Conservation (phyloP, 1,284 basidiomycete genomes). For the Sporisorium reilianum region DNA sequence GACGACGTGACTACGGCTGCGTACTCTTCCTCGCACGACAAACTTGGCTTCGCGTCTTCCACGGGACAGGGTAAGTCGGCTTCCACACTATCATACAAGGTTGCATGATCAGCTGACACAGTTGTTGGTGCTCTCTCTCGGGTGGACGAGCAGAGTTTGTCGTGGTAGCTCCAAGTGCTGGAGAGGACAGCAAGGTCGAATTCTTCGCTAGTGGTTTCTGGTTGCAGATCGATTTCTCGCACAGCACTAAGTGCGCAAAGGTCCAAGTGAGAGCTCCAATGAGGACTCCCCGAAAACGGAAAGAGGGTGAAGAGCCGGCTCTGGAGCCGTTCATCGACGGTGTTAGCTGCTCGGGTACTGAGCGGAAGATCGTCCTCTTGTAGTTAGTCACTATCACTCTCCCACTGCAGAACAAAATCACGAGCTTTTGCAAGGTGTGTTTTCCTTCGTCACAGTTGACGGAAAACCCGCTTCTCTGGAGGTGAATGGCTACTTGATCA, state of each 20-base stretch:
- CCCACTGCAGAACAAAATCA: too few relatives aligned
- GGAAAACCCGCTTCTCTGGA: too few relatives aligned
- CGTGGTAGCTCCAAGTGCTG: slow-evolving; percentile 15
- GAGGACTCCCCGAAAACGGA: not conserved
- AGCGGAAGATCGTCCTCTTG: not conserved
- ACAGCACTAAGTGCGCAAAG: slow-evolving; percentile 9
- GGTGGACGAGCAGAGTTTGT: slow-evolving; percentile 20
- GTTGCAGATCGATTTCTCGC: slow-evolving; percentile 16
- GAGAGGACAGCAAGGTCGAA: slow-evolving; percentile 21
- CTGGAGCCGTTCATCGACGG: slow-evolving; percentile 21
- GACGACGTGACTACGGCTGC: slow-evolving; percentile 20
- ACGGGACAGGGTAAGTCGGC: slow-evolving; percentile 30
- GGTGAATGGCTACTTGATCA: too few relatives aligned
- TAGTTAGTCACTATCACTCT: too few relatives aligned
- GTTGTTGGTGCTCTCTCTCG: too few relatives aligned
- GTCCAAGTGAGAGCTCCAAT: slow-evolving; percentile 17
- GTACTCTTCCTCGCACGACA: slow-evolving; percentile 13
- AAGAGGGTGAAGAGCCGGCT: slow-evolving; percentile 23
- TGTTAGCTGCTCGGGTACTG: slow-evolving; percentile 1
- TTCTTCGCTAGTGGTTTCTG: slow-evolving; percentile 29
- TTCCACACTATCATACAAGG: not conserved
- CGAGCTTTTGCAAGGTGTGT: too few relatives aligned
- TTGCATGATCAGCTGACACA: not conserved
- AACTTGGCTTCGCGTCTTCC: slow-evolving; percentile 24
- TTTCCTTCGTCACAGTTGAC: too few relatives aligned